Percentiles rank a stretch among this genome's conserved stretches.
phyloP scores from a whole-genome alignment of 2,329 filamentous ascomycete genomes.

The Hypoxylon sp. region DNA sequence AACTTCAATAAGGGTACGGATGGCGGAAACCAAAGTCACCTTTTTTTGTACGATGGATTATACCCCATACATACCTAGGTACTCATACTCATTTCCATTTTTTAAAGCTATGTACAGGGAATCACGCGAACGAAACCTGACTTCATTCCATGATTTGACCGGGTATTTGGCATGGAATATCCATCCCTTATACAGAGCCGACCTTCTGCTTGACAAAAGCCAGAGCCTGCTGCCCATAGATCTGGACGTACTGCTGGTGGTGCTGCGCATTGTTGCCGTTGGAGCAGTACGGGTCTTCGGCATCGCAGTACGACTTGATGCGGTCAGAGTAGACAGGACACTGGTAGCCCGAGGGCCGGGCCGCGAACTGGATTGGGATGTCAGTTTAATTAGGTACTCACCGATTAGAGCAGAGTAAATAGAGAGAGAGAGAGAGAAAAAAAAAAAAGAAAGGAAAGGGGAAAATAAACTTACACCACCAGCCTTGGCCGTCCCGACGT shows the following conservation, averaged over 20 bases:
- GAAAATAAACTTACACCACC: conserved; percentile 66
- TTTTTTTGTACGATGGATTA: too few relatives aligned
- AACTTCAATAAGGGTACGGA: too few relatives aligned
- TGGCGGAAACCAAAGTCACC: too few relatives aligned
- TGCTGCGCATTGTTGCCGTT: conserved; percentile 72
- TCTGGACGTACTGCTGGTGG: conserved; percentile 75
- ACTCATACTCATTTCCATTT: neutral
- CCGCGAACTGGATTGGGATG: conserved; percentile 68
- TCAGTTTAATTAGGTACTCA: neutral
- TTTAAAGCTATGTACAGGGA: neutral
- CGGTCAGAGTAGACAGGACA: conserved; percentile 67
- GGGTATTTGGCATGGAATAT: neutral
- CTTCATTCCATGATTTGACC: too few relatives aligned
- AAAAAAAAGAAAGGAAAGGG: neutral
- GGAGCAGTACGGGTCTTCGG: conserved; percentile 76
- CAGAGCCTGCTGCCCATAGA: conserved; percentile 73
- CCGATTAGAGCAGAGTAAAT: too few relatives aligned
- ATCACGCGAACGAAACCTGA: neutral
- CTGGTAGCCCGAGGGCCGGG: conserved; percentile 69
- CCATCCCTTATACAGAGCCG: conserved; percentile 14
- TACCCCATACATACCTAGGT: too few relatives aligned
- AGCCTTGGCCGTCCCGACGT: conserved; percentile 72
- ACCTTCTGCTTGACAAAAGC: conserved; percentile 67
- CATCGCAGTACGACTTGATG: conserved; percentile 77
- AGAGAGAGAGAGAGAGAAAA: neutral